Conservation (phyloP, 352 stramenopile genomes). For the Phytophthora pinifolia region DNA sequence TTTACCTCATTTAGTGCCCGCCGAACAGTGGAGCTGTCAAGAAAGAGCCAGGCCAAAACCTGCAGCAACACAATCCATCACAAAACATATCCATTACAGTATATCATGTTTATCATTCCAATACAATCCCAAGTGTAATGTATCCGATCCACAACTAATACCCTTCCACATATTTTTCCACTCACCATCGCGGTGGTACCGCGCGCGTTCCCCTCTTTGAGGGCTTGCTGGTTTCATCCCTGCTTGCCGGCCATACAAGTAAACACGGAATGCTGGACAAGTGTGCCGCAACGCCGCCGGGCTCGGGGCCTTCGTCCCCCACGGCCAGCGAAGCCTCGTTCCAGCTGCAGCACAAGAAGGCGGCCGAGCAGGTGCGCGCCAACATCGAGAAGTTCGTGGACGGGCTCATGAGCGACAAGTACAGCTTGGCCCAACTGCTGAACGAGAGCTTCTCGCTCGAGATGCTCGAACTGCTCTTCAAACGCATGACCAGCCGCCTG, state of each 20-base stretch:
- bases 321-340: constrained; percentile 30
- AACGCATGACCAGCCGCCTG: constrained; percentile 81
- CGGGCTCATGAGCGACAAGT: constrained; percentile 68
- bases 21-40: background rate
- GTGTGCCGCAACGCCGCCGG: constrained; percentile 24
- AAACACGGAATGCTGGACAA: constrained; percentile 34
- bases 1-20: no score
- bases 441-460: constrained; percentile 85
- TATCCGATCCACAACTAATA: background rate
- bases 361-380: constrained; percentile 53
- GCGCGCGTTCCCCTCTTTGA: background rate
- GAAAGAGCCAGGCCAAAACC: constrained; percentile 8
- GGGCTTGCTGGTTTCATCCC: constrained; percentile 7
- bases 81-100: no score
- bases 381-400: constrained; percentile 87
- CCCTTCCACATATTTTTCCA: background rate
- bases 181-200: constrained; percentile 7
- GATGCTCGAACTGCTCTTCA: constrained; percentile 86
- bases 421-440: constrained; percentile 61
- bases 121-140: background rate
- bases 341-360: constrained; percentile 49
- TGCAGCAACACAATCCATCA: background rate
- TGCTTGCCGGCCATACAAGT: background rate
- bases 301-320: constrained; percentile 28
- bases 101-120: background rate